Base-by-base conservation (phyloP, 257 asterid genomes). In the Ballota nigra region DNA sequence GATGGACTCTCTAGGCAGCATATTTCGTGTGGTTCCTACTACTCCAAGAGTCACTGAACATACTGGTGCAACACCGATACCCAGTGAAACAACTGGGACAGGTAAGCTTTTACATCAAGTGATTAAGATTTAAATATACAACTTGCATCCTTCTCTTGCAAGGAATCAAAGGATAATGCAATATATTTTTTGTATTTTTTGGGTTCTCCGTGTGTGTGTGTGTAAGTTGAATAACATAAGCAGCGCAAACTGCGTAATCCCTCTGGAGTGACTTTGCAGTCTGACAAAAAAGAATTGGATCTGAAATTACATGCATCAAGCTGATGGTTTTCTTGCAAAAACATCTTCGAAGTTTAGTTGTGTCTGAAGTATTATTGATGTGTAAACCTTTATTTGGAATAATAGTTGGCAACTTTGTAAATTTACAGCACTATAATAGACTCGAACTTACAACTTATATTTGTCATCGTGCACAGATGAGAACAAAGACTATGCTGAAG, bases 21-120 rank as follows among this genome's bases (percentile, higher is more conserved):
- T 85, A 16, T 89, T 85, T 69, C 99, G 95, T 74, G 93, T 94
- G 51, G 80, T 86, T 63, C 84, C 91, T 43, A 63, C 86, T 61
- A 79, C 96, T 72, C 97, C 91, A 16, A 81, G 52, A 22, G 77
- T 66, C 58, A 43, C 82, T 58, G 87, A 80, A 64, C 86, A 78
- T 43, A 74, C 79, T 63, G 53, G 66, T 40, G 72, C 80, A 60
- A 40, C 88, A 61, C 59, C 81, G 26, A 56, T 70, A 56, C 81
- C 90, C 19, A 71, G 68, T 75, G 76, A 26, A 65, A 75, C 77
- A 47, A 40, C 63, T 55, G 86, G 78, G 75, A 31, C 82, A 74
- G 92, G 92, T 90, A 81, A 36, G 19, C 6, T 41, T 6, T 76
- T 20, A 8, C 13, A 43, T 22, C 19, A 40, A 69, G 45, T n/a